phyloP scores from a whole-genome alignment of 2,329 filamentous ascomycete genomes.

The Akanthomyces uredinophilus region DNA sequence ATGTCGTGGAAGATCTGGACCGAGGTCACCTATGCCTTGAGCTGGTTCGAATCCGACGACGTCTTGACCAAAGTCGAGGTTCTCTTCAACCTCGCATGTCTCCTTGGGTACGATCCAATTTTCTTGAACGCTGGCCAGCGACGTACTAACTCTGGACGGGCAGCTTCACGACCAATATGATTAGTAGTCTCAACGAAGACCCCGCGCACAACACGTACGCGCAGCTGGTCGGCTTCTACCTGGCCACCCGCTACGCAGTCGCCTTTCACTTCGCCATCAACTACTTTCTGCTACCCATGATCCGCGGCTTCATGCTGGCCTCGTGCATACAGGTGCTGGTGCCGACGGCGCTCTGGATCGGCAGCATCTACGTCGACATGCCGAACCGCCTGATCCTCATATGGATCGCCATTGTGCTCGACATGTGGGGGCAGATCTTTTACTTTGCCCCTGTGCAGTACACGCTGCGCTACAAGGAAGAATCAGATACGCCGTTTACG shows the following conservation, averaged over 20 bases:
- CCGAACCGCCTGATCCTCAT: slow-evolving; percentile 51
- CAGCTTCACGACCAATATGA: slow-evolving; percentile 58
- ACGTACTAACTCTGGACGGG: slow-evolving; percentile 7
- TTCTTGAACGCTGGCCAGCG: too few relatives aligned
- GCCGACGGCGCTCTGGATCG: slow-evolving; percentile 54
- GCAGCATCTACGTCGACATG: slow-evolving; percentile 50
- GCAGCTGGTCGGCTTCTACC: slow-evolving; percentile 56
- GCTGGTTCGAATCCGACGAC: slow-evolving; percentile 60
- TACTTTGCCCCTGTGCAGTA: slow-evolving; percentile 37
- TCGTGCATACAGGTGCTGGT: slow-evolving; percentile 40
- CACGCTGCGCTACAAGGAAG: not conserved
- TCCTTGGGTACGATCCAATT: slow-evolving; percentile 42
- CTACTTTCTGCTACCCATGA: slow-evolving; percentile 48
- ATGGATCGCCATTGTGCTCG: slow-evolving; percentile 50
- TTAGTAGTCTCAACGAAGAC: slow-evolving; percentile 45
- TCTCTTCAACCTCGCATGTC: slow-evolving; percentile 55
- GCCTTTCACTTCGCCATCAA: slow-evolving; percentile 43
- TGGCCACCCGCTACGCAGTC: slow-evolving; percentile 51
- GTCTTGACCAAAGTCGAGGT: slow-evolving; percentile 54
- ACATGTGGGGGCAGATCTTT: slow-evolving; percentile 43
- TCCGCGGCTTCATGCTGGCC: slow-evolving; percentile 49
- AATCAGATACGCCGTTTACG: slow-evolving; percentile 19
- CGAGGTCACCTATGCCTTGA: slow-evolving; percentile 51
- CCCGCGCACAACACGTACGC: slow-evolving; percentile 45
- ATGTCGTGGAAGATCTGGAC: slow-evolving; percentile 61